Evolutionary conservation across 306 rosid species (phyloP), one percentile per base, ranked within the genome.

Genomic region (Quercus wislizeni): DNA sequence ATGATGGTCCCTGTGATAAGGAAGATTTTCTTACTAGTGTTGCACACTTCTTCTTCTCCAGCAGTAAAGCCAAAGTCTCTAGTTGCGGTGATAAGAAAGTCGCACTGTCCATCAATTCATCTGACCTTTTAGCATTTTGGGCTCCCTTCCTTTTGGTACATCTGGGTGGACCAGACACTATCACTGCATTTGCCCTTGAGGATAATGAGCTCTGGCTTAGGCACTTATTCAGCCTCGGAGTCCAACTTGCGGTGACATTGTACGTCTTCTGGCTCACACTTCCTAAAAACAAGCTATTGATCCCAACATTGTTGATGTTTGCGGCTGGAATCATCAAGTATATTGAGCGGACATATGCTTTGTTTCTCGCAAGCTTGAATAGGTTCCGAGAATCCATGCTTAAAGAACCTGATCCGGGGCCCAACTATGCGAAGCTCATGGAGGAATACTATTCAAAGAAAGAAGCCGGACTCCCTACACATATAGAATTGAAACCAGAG

Each of bases 121-220:
- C 1, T 55, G n/a, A 68, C 54, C 55, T 63, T 10, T n/a, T 28
- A 2, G 78, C 78, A 2, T 81, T 76, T 14, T 81, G 81, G 84
- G 74, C 74, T 18, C 84, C 84, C 10, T 81, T 81, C 30, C 59
- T 81, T 17, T 17, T 81, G 31, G 19, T 81, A 31, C 84, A 81
- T 25, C 19, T 76, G 0, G 84, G 84, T 9, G 77, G 84, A 17
- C 57, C 84, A 0, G 80, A 81, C 38, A 81, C 80, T 35, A 87
- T 87, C 0, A 85, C 88, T 19, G 85, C 90, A 4, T 77, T 85
- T 35, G 65, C 90, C 51, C 72, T 85, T 0, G 85, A 85, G 21
- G 90, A 87, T 43, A 85, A 87, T 31, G 67, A 79, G 2, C 76
- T 85, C 7, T 87, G 88, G 90, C 41, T 59, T 0, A 75, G 88